Base-by-base conservation (phyloP, 2,329 filamentous ascomycete genomes). In the Orbilia brochopaga region DNA sequence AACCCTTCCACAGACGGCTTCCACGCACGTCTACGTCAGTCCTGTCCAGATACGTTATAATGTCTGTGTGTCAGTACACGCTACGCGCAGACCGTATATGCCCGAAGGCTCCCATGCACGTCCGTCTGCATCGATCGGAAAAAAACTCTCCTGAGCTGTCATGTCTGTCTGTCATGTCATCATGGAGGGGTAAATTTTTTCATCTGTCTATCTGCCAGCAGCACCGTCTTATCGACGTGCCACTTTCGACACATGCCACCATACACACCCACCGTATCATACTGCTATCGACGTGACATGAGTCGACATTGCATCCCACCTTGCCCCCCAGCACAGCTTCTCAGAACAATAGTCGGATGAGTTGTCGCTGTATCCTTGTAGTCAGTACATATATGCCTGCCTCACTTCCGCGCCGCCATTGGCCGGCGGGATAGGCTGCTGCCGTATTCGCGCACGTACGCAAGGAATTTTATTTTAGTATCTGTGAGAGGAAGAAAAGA, bases 201-300 rank as follows among this genome's bases (percentile, higher is more conserved):
- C 27, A 4, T 8, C 27, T 8, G 4, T 32, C 27, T 32, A 32
- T 32, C 27, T 32, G 27, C 8, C 40, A 6, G 44, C 17, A 6
- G 44, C n/a, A 17, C 44, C 19, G 17, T 32, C 44, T 48, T 48
- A 48, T 48, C 44, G 44, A 48, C 44, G 44, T 48, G 44, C 44
- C 44, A 48, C 44, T 48, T 48, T 19, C 44, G 44, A 19, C 15
- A 10, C 8, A 15, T 15, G n/a, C 44, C 15, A 48, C 19, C n/a
- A 48, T 19, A 11, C n/a, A n/a, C n/a, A n/a, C n/a, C n/a, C n/a
- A n/a, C 8, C 7, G 19, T 23, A 48, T 21, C n/a, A 32, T 32
- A 32, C 8, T 8, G 27, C 8, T n/a, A n/a, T n/a, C n/a, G n/a
- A 32, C 27, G 27, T 32, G 8, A 4, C 27, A 32, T 32, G 8